phyloP scores from a whole-genome alignment of 768 basidiomycete species.

The Gelatoporia subvermispora region DNA sequence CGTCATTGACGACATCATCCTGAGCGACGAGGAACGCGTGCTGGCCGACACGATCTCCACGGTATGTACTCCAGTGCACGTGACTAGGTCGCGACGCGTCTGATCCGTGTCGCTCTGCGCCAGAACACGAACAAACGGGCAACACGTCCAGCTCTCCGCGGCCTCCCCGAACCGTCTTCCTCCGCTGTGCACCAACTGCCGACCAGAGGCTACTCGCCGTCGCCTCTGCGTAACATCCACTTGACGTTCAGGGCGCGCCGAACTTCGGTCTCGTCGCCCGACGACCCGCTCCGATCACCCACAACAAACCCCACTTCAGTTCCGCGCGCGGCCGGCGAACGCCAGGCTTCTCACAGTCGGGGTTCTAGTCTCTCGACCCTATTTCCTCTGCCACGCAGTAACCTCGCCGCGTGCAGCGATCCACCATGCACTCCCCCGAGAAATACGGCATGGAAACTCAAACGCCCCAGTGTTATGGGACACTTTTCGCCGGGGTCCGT shows the following conservation, averaged over 20 bases:
- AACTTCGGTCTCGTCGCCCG: constrained; percentile 32
- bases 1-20: constrained; percentile 31
- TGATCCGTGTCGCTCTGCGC: background rate
- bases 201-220: constrained; percentile 31
- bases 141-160: constrained; percentile 11
- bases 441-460: constrained; percentile 24
- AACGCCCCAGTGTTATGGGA: constrained; percentile 52
- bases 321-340: constrained; percentile 5
- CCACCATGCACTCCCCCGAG: constrained; percentile 12
- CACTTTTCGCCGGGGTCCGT: constrained; percentile 37
- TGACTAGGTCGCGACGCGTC: constrained; percentile 15
- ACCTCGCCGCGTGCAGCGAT: background rate
- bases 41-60: constrained; percentile 23
- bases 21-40: constrained; percentile 15
- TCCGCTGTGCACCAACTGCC: constrained; percentile 23
- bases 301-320: constrained; percentile 14
- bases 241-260: constrained; percentile 39
- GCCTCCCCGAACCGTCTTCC: constrained; percentile 20
- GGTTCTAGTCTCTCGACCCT: constrained; percentile 48
- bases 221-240: constrained; percentile 37
- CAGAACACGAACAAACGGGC: background rate
- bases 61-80: constrained; percentile 18
- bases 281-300: constrained; percentile 30
- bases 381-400: constrained; percentile 7
- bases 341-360: constrained; percentile 28